Percentiles rank a stretch among this genome's conserved stretches.
Conservation (phyloP, 805 yeast species). For the Candida nonsorbophila region DNA sequence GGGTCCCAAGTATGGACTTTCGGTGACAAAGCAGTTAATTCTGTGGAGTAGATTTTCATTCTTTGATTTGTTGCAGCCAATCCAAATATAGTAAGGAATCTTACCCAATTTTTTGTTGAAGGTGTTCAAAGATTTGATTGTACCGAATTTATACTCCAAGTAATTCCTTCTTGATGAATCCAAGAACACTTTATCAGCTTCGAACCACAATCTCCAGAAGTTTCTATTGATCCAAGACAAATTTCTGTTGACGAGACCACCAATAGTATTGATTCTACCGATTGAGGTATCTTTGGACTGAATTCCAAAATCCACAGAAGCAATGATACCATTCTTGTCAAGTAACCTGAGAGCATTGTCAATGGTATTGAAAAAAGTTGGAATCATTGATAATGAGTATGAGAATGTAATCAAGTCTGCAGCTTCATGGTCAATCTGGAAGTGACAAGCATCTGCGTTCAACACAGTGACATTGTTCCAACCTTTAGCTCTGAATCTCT, state of each 20-base stretch:
- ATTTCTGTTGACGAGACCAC: constrained; percentile 68
- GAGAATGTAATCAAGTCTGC: constrained; percentile 79
- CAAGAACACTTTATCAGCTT: constrained; percentile 71
- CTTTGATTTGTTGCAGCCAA: constrained; percentile 50
- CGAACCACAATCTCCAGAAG: constrained; percentile 87
- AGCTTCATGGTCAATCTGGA: constrained; percentile 38
- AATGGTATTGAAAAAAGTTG: constrained; percentile 71
- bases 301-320: constrained; percentile 77
- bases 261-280: constrained; percentile 69
- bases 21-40: constrained; percentile 71
- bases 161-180: constrained; percentile 81
- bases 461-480: constrained; percentile 61
- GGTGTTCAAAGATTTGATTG: constrained; percentile 66
- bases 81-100: constrained; percentile 81
- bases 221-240: constrained; percentile 74
- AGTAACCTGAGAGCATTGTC: constrained; percentile 57
- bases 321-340: constrained; percentile 55
- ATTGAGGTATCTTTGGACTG: constrained; percentile 59
- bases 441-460: constrained; percentile 73
- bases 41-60: constrained; percentile 48
- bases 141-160: constrained; percentile 77
- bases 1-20: constrained; percentile 77
- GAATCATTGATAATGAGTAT: constrained; percentile 81
- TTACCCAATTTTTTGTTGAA: constrained; percentile 62
- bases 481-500: constrained; percentile 41